phyloP scores from a whole-genome alignment of 139 green algal species.

The Chlamydomonas asymmetrica region DNA sequence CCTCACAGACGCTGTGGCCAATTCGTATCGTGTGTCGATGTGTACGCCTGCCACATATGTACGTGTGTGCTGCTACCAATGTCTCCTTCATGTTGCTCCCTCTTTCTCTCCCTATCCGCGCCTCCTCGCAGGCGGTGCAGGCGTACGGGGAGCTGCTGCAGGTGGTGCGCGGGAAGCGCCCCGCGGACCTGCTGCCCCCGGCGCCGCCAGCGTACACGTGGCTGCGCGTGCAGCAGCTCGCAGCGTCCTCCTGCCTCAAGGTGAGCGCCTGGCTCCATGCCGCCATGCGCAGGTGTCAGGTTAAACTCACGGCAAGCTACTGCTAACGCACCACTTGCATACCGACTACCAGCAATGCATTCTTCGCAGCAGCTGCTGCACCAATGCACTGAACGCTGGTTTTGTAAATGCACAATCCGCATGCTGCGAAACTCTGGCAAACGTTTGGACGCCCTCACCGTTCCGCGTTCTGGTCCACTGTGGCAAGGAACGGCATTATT shows the following conservation, averaged over 20 bases:
- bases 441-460: too few species aligned
- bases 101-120: background rate
- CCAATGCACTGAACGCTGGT: background rate
- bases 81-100: background rate
- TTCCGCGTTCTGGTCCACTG: background rate
- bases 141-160: slow-evolving; percentile 62
- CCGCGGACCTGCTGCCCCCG: slow-evolving; percentile 63
- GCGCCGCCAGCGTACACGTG: slow-evolving; percentile 68
- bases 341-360: background rate
- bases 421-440: too few species aligned
- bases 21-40: too few species aligned
- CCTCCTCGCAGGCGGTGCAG: slow-evolving; percentile 51
- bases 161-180: slow-evolving; percentile 63
- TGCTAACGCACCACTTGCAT: background rate
- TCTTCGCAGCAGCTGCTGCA: background rate
- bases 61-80: too few species aligned
- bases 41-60: too few species aligned
- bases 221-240: slow-evolving; percentile 56
- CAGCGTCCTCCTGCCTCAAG: slow-evolving; percentile 54
- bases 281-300: too few species aligned
- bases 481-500: background rate
- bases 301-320: background rate
- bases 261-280: slow-evolving; percentile 38
- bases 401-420: too few species aligned
- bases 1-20: too few species aligned